Conservation (phyloP, 768 basidiomycete species). For the Russula olivacea region DNA sequence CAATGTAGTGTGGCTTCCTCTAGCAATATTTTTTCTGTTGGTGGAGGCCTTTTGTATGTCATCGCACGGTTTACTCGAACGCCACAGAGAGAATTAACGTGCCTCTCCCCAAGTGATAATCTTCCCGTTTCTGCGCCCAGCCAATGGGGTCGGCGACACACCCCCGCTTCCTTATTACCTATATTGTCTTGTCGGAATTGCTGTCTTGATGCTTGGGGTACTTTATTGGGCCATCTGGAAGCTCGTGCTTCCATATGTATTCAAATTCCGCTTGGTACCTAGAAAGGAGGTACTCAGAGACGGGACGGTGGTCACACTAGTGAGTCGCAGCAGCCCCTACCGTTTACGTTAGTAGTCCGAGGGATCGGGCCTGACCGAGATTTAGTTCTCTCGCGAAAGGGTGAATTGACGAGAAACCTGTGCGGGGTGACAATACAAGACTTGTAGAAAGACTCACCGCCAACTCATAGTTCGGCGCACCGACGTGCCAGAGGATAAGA, state of each 20-base stretch:
- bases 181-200: conserved; percentile 53
- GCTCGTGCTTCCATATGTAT: conserved; percentile 42
- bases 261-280: conserved; percentile 44
- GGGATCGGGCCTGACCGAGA: background rate
- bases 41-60: conserved; percentile 46
- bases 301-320: conserved; percentile 50
- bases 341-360: background rate
- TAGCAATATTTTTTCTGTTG: conserved; percentile 50
- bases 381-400: conserved; percentile 16
- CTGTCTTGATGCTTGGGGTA: conserved; percentile 41
- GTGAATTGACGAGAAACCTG: background rate
- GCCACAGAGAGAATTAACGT: background rate
- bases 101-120: conserved; percentile 39
- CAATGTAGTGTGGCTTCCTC: conserved; percentile 47
- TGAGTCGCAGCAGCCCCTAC: conserved; percentile 29
- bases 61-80: background rate
- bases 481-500: background rate
- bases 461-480: background rate
- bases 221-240: conserved; percentile 54
- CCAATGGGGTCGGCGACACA: conserved; percentile 51
- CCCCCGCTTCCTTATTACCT: conserved; percentile 56
- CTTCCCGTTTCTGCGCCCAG: conserved; percentile 50
- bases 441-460: background rate
- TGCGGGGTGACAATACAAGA: too few species aligned
- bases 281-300: conserved; percentile 46